Percentiles rank a stretch among this genome's conserved stretches.
Conservation (phyloP, 2,329 filamentous ascomycete species). For the Calonectria pseudoturangicola region DNA sequence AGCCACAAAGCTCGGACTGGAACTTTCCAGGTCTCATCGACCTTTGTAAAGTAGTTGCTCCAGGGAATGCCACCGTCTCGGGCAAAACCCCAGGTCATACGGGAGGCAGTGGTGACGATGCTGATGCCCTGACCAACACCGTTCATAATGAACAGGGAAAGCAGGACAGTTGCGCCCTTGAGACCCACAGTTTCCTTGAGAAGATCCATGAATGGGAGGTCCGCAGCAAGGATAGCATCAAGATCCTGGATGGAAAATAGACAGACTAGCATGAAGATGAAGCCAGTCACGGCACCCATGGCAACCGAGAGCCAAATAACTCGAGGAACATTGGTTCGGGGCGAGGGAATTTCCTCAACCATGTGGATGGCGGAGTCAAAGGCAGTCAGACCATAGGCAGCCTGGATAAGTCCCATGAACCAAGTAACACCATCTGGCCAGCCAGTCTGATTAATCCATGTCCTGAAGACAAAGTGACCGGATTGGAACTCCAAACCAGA, state of each 20-base stretch:
- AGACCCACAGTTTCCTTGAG: slow-evolving; percentile 60
- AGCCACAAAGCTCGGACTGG: slow-evolving; percentile 71
- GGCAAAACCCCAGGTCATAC: slow-evolving; percentile 73
- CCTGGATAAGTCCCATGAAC: slow-evolving; percentile 75
- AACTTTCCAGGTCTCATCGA: slow-evolving; percentile 69
- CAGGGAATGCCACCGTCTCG: slow-evolving; percentile 70
- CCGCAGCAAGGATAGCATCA: slow-evolving; percentile 62
- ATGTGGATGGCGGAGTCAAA: slow-evolving; percentile 77
- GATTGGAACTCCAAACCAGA: slow-evolving; percentile 67
- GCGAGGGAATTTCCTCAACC: slow-evolving; percentile 73
- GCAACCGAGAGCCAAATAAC: slow-evolving; percentile 72
- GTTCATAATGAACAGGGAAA: slow-evolving; percentile 73
- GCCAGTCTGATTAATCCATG: slow-evolving; percentile 67
- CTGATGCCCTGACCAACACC: slow-evolving; percentile 72
- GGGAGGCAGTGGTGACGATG: slow-evolving; percentile 70
- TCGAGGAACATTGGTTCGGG: slow-evolving; percentile 69
- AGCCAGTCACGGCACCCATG: slow-evolving; percentile 68
- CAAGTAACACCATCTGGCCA: slow-evolving; percentile 74
- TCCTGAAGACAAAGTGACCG: slow-evolving; percentile 70
- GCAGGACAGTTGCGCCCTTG: slow-evolving; percentile 64
- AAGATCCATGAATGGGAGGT: slow-evolving; percentile 70
- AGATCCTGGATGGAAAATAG: slow-evolving; percentile 70
- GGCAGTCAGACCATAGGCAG: slow-evolving; percentile 70
- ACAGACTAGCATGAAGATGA: slow-evolving; percentile 71
- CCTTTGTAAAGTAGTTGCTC: slow-evolving; percentile 64